Percentiles rank a stretch among this genome's conserved stretches.
phyloP scores from a whole-genome alignment of 371 early-diverging fungal genomes.

The Globomyces sp. region DNA sequence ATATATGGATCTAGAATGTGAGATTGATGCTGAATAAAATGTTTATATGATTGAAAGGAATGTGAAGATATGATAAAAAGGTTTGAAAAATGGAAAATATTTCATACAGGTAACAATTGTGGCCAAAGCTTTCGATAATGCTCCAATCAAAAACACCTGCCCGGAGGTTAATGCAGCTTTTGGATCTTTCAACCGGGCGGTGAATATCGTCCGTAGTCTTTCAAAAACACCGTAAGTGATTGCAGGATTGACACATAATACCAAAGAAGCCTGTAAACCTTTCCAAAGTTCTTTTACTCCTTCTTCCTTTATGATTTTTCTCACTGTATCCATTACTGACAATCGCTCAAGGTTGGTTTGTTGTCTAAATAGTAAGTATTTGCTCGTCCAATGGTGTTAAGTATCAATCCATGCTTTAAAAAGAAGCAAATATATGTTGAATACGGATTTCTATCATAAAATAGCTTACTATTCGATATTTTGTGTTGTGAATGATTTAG shows the following conservation, averaged over 20 bases:
- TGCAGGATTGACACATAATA: constrained; percentile 92
- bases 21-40: neutral
- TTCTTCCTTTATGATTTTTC: constrained; percentile 75
- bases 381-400: neutral
- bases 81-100: neutral
- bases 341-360: constrained; percentile 27
- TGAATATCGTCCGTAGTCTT: constrained; percentile 64
- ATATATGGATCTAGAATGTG: constrained; percentile 79
- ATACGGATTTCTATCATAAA: no score
- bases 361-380: constrained; percentile 17
- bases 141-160: constrained; percentile 86
- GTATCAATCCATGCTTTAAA: no score
- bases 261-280: constrained; percentile 74
- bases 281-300: constrained; percentile 71
- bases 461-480: no score
- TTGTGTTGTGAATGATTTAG: no score
- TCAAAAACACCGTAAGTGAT: constrained; percentile 97
- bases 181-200: constrained; percentile 21
- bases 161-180: constrained; percentile 57
- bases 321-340: constrained; percentile 53
- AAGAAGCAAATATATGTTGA: no score
- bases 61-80: neutral
- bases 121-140: constrained; percentile 89
- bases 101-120: constrained; percentile 55
- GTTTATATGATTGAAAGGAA: constrained; percentile 10